Evolutionary conservation across 2,329 filamentous ascomycete genomes (phyloP), one percentile per base, ranked within the genome.

Genomic region (Metarhizium sp.): DNA sequence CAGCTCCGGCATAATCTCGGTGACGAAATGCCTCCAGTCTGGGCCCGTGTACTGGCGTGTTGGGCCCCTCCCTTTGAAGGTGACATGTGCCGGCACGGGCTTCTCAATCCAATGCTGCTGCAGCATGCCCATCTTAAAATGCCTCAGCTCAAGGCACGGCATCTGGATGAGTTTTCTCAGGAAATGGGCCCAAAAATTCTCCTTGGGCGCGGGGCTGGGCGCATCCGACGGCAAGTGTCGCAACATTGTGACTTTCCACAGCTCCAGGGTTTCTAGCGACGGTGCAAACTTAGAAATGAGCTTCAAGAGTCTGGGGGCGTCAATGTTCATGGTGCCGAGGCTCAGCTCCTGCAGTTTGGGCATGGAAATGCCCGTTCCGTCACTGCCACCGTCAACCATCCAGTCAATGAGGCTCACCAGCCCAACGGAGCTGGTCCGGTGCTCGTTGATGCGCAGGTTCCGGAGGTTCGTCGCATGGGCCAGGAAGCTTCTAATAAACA

Each of bases 181-280:
- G 18, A 78, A 67, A 3, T 59, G 58, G 1, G 58, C 55, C 76
- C 75, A 79, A n/a, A 71, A 60, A 53, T 67, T 73, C 58, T 52
- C 14, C 53, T 42, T 46, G 18, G 4, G 46, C 40, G 38, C 11
- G 43, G 1, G 54, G 36, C 4, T 52, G 30, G 38, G 16, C 34
- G 30, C 40, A 38, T 32, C 42, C 13, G 48, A 40, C 1, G 62
- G 59, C 0, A 62, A 45, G 3, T 42, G 51, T 34, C 59, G 47
- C 2, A 61, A 45, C 2, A 74, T 60, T 0, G 57, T 68, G 18
- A 80, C 61, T 48, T 72, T 76, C 64, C 77, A 77, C 0, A 83
- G 61, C 55, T 72, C 73, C 7, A 83, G 64, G 6, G 61, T 61
- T 8, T 69, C 64, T 2, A 84, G 68, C 0, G 71, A 76, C 2